Conservation (phyloP, 73 alveolate species). For the Paramecium sonneborni region DNA sequence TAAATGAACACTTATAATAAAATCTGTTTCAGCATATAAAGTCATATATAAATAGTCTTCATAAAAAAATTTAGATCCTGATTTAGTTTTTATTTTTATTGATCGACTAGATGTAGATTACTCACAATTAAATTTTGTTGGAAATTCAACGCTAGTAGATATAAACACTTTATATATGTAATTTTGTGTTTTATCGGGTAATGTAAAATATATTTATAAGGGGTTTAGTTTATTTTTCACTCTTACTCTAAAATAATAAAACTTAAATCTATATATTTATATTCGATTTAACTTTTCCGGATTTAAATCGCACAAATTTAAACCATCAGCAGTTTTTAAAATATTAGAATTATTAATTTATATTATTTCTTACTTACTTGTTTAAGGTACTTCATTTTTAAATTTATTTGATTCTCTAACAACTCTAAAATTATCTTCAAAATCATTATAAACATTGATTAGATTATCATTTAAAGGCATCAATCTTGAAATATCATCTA, state of each 20-base stretch:
- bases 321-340: neutral
- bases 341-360: neutral
- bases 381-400: neutral
- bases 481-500: neutral
- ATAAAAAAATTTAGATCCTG: neutral
- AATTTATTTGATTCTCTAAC: neutral
- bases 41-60: neutral
- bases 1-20: neutral
- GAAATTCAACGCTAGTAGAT: conserved; percentile 32
- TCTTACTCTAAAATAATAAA: conserved; percentile 22
- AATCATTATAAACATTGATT: neutral
- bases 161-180: neutral
- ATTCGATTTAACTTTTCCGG: neutral
- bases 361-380: neutral
- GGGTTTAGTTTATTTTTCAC: neutral
- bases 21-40: neutral
- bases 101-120: neutral
- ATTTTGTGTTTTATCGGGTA: neutral
- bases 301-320: neutral
- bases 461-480: neutral
- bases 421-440: neutral
- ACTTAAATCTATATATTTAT: neutral
- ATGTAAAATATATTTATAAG: neutral
- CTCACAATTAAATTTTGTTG: conserved; percentile 35
- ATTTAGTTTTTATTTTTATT: neutral